Evolutionary conservation across 2,329 filamentous ascomycete species (phyloP), one percentile per base, ranked within the genome.

Genomic region (Penicillium sumatraense): DNA sequence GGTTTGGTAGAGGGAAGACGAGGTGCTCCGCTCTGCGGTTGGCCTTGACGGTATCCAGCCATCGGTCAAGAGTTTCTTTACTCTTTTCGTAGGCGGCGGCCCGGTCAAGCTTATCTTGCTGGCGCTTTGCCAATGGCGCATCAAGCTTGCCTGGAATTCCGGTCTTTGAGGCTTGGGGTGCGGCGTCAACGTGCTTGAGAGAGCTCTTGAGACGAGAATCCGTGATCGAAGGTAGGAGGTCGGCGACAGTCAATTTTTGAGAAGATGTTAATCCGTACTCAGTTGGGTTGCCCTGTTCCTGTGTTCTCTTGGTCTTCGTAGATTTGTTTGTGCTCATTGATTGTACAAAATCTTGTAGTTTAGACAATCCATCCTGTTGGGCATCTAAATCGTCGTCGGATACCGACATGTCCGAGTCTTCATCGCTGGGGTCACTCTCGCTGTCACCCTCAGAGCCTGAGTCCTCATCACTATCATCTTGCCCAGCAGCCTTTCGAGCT

Each of bases 1-100:
- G 88, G 66, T 91, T 88, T 2, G 88, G 83, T 0, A 98, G 81
- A 5, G 95, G 95, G 68, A 99, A 99, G 18, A 88, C 82, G 11
- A 99, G 80, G 72, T 96, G 91, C 60, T 98, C 95, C 1, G 93
- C 93, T 64, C 91, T 85, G 56, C 95, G 89, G 73, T 97, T 97
- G 27, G 91, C 86, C 76, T 97, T 96, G 68, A 99, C 92, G 0
- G 95, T 98, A 57, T 97, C 93, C 27, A 89, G 89, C 95, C 95
- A 99, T 65, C 91, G 86, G 60, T 90, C 87, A 23, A 99, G 80
- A 0, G 92, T 93, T 73, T 97, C 89, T 67, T 96, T 96, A 48
- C 91, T 93, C 79, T 96, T 93, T 31, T 92, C 86, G 65, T 93
- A 96, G 2, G 95, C 95, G 21, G 87, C 91, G 49, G 81, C 80